phyloP scores from a whole-genome alignment of 257 asterid genomes.

The Nicotiana noctiflora region DNA sequence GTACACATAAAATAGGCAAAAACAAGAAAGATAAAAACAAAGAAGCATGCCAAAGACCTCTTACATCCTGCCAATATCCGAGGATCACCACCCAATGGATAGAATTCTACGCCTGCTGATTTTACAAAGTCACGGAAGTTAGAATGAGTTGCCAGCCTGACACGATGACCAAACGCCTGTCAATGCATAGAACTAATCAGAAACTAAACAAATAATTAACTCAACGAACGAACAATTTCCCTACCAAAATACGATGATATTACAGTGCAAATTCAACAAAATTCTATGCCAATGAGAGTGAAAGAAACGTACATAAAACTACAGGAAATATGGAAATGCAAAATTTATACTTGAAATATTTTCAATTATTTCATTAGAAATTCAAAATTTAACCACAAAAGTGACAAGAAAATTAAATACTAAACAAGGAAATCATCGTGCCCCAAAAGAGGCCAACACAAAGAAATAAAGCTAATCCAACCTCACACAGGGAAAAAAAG shows the following conservation, averaged over 20 bases:
- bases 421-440: not conserved
- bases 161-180: slow-evolving; percentile 88
- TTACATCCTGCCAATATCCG: slow-evolving; percentile 98
- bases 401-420: not conserved
- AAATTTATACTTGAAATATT: not conserved
- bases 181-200: slow-evolving; percentile 16
- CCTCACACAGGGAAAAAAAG: not conserved
- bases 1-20: not conserved
- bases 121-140: slow-evolving; percentile 80
- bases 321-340: not conserved
- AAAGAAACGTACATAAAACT: not conserved
- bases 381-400: not conserved
- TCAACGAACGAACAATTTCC: not conserved
- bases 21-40: not conserved
- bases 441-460: not conserved
- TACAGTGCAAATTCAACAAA: not conserved
- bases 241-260: not conserved
- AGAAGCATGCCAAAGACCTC: slow-evolving; percentile 44
- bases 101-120: slow-evolving; percentile 83
- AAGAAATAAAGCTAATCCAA: not conserved
- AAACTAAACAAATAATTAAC: not conserved
- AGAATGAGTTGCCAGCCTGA: slow-evolving; percentile 89
- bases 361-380: not conserved
- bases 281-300: not conserved
- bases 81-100: slow-evolving; percentile 97